Base-by-base conservation (phyloP, 1,284 basidiomycete species). In the Ganoderma lingzhi region DNA sequence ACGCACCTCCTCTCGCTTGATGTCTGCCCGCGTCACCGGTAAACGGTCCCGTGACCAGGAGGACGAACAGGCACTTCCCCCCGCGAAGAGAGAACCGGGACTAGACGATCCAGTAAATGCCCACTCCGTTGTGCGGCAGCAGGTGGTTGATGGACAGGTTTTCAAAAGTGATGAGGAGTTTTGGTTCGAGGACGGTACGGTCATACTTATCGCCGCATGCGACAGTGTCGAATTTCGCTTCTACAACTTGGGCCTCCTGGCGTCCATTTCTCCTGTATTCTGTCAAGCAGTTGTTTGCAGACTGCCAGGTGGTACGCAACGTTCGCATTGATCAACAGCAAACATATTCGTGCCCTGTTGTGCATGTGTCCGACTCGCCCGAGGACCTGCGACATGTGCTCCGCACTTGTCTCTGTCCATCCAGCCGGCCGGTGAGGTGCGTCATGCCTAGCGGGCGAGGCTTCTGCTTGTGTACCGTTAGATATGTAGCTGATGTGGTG, bases 121-220 rank as follows among this genome's bases (percentile, higher is more conserved):
- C 15, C 14, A 23, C 23, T 23, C 23, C 23, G 23, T 23, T 23
- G 23, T 6, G 17, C 17, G 14, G 42, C 15, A 30, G 53, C 28
- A 14, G 12, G 53, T 30, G 14, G 17, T 15, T 0, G 28, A 55
- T 6, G 53, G 30, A 15, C 53, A 32, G 3, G 53, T 55, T 6
- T 9, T 55, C 15, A 15, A 32, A 6, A 5, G 17, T 19, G 70
- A 71, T 56, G 62, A 53, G 14, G 65, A 66, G 23, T 68, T 71
- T 53, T 71, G 70, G 70, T 66, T 56, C 30, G 53, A 62, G 6
- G 70, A 71, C 45, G 70, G 70, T 4, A 71, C 61, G 1, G 41
- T 69, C 17, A 62, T 63, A 9, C 37, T 71, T n/a, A 39, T 71
- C 32, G 44, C 69, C 32, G 65, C 70, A 0, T 19, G 70, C 32